Percentiles rank a stretch among this genome's conserved stretches.
These are phyloP conservation scores for Chlamydomonas eustigma DNA, from an alignment of 139 green algal genomes.

Conservation along the genomic window DNA sequence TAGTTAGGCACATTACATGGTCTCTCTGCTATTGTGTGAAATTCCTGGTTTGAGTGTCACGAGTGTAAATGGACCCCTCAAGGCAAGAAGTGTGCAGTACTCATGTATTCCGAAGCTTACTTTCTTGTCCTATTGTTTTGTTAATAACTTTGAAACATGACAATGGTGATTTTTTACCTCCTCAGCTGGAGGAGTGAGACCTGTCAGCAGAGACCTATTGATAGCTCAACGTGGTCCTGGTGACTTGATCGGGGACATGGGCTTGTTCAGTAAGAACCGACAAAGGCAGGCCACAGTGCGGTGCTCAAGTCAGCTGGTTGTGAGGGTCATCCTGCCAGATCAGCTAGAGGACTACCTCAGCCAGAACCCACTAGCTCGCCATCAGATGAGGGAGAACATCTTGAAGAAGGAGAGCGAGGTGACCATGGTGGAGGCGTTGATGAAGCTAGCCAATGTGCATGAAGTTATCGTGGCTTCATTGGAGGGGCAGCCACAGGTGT, in stretches of 20 bases:
- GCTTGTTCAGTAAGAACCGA: not conserved
- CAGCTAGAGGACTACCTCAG: slow-evolving; percentile 44
- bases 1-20: too few relatives aligned
- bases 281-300: slow-evolving; percentile 1
- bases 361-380: slow-evolving; percentile 36
- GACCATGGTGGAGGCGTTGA: slow-evolving; percentile 48
- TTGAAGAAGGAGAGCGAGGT: slow-evolving; percentile 52
- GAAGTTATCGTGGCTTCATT: slow-evolving; percentile 32
- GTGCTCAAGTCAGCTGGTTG: not conserved
- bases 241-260: slow-evolving; percentile 11
- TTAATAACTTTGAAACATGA: too few relatives aligned
- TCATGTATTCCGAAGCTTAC: too few relatives aligned
- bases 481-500: not conserved
- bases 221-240: slow-evolving; percentile 9
- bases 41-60: too few relatives aligned
- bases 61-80: too few relatives aligned
- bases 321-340: slow-evolving; percentile 13
- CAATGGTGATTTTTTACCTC: too few relatives aligned
- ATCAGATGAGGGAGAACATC: slow-evolving; percentile 46
- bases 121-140: too few relatives aligned
- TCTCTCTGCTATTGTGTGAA: too few relatives aligned
- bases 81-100: too few relatives aligned
- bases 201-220: not conserved
- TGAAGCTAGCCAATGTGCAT: slow-evolving; percentile 44
- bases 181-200: not conserved